These are phyloP conservation scores for Hymenoscyphus salicellus DNA, from an alignment of 2,329 filamentous ascomycete species.

Conservation along the genomic window DNA sequence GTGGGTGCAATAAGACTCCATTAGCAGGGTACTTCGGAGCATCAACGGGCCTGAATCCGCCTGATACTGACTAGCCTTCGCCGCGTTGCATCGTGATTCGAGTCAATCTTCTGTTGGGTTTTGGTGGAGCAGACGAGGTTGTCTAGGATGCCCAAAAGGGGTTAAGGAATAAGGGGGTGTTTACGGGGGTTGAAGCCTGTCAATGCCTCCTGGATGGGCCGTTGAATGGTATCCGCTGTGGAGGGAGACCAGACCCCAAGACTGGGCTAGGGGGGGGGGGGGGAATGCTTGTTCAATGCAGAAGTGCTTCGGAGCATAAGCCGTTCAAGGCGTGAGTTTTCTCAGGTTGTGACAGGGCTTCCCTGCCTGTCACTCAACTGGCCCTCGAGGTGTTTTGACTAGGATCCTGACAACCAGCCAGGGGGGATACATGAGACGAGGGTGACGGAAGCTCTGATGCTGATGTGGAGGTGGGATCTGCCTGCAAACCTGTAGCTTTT, in stretches of 20 bases:
- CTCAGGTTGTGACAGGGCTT: slow-evolving; percentile 29
- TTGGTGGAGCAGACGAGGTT: slow-evolving; percentile 26
- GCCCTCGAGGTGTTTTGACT: slow-evolving; percentile 32
- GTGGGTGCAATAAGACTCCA: slow-evolving; percentile 29
- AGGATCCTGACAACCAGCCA: slow-evolving; percentile 31
- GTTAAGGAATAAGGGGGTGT: slow-evolving; percentile 13
- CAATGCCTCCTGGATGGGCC: slow-evolving; percentile 20
- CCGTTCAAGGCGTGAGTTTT: slow-evolving; percentile 31
- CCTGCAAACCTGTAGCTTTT: slow-evolving; percentile 23
- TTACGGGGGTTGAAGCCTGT: slow-evolving; percentile 27
- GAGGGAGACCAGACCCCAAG: slow-evolving; percentile 22
- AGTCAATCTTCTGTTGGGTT: slow-evolving; percentile 21
- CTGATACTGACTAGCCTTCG: slow-evolving; percentile 26
- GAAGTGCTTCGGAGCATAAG: slow-evolving; percentile 33
- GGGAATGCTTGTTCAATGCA: slow-evolving; percentile 33
- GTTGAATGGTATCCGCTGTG: slow-evolving; percentile 31
- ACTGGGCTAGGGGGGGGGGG: slow-evolving; percentile 27
- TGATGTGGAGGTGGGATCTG: slow-evolving; percentile 26
- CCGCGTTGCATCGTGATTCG: slow-evolving; percentile 29
- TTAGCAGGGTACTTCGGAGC: slow-evolving; percentile 31
- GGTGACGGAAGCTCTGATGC: slow-evolving; percentile 30
- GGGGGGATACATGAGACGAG: slow-evolving; percentile 34
- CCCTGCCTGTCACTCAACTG: slow-evolving; percentile 33
- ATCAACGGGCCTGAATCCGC: slow-evolving; percentile 19
- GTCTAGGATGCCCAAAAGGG: slow-evolving; percentile 21